Evolutionary conservation across 306 rosid species (phyloP), one percentile per base, ranked within the genome.

Genomic region (Sechiopsis laciniata): DNA sequence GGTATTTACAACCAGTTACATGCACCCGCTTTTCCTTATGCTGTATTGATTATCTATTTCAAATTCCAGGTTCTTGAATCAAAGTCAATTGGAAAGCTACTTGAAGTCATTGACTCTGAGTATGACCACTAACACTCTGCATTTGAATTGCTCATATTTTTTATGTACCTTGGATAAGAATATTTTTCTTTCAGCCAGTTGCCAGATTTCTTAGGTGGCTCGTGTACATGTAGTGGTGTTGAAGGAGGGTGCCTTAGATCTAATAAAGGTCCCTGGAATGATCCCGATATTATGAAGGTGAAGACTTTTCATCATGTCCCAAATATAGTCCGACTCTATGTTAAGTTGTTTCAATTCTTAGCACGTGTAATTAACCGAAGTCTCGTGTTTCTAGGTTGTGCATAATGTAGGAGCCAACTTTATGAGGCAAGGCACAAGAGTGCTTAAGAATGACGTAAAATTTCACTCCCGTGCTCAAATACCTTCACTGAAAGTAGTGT

Each of bases 161-260:
- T 24, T 78, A 59, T 74, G 75, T 79, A 58, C 65, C 77, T 66
- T 26, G 19, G 21, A 75, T 72, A 57, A 26, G 22, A 42, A 22
- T 77, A 59, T 80, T 32, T 50, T 70, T 70, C 78, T 82, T 83
- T 42, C 91, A 91, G 97, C 84, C 96, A 89, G 85, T 83, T 95
- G 87, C 96, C 97, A 16, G 89, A 91, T 73, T 91, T 91, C 88
- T 84, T 95, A 68, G 99, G 97, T 79, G 99, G 97, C 76, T 88
- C 91, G 16, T 95, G 99, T 82, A 80, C 86, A 20, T 95, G 99
- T 78, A 58, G 86, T 17, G 67, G 86, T 14, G 67, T 78, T 7
- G 96, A 91, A 82, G 95, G 95, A 65, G 95, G 96, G 51, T 95
- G 99, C 82, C 97, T 95, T 60, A 83, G 84, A 74, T 84, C 96